Evolutionary conservation across 768 basidiomycete genomes (phyloP), one percentile per base, ranked within the genome.

Genomic region (Rossbeevera mucosa): DNA sequence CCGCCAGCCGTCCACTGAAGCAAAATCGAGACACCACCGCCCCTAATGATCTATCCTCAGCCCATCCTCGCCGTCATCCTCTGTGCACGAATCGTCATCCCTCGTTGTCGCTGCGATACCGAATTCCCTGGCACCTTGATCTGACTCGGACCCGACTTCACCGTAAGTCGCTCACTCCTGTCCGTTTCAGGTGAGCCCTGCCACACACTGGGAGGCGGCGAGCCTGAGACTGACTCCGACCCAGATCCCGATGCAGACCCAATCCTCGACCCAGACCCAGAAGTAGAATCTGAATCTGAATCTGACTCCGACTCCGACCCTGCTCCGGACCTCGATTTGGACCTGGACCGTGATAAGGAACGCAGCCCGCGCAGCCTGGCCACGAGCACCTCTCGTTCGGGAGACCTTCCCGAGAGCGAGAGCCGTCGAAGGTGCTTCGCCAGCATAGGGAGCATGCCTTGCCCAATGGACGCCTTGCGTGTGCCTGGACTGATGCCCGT

Each of bases 391-490:
- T 58, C 65, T n/a, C 62, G 64, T 20, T 61, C 60, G 0, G 57
- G 65, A 9, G 64, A 58, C 13, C 38, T 7, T 9, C 50, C 41
- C 0, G 61, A 56, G 36, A 60, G 36, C 6, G 63, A 60, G 45
- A 69, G 65, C 2, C 65, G 52, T 4, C 53, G 49, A 26, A 69
- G 52, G 22, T 59, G 65, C n/a, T 59, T 65, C 24, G 55, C 60
- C 29, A 63, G 55, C 2, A 69, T 57, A 12, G 66, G 68, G 4
- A 65, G 63, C 65, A 69, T 67, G 48, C 65, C 67, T 12, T 61
- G 57, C 30, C 57, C 55, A 7, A 57, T n/a, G 18, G 63, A 58
- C 18, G 43, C 20, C 5, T 49, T 40, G 9, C 49, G 20, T 1
- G 38, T 31, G 7, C n/a, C 36, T 5, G 36, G 36, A 36, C 36